A percentile compares a stretch with the other conserved stretches of the same genome.
phyloP scores from a whole-genome alignment of 176 grass and related monocot genomes.

The Aechmea fasciata region DNA sequence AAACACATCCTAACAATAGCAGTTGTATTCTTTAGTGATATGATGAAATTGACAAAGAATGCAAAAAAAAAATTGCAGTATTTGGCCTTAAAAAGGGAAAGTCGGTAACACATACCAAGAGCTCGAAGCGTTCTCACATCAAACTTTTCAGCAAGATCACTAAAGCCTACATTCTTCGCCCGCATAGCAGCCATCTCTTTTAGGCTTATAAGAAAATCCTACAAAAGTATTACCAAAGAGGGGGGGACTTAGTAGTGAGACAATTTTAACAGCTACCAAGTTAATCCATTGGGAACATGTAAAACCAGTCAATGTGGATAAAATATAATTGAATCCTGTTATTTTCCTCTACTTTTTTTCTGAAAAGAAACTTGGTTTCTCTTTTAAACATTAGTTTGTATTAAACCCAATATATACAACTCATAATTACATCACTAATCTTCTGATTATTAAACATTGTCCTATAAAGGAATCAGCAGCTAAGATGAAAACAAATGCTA shows the following conservation, averaged over 20 bases:
- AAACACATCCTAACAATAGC: too few species aligned
- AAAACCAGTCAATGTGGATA: background rate
- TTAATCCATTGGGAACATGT: background rate
- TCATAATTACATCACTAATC: too few species aligned
- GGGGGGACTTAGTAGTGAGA: background rate
- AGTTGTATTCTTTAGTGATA: background rate
- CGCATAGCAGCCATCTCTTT: constrained; percentile 28
- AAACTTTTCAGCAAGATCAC: constrained; percentile 32
- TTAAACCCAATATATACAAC: too few species aligned
- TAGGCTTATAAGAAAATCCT: constrained; percentile 50
- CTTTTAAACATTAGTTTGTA: too few species aligned
- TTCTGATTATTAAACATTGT: too few species aligned
- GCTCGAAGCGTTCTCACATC: constrained; percentile 37
- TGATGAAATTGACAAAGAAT: background rate
- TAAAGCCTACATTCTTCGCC: constrained; percentile 16
- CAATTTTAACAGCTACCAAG: background rate
- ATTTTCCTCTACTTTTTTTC: too few species aligned
- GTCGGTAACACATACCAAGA: constrained; percentile 32
- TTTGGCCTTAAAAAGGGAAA: constrained; percentile 4
- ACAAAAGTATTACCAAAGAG: background rate
- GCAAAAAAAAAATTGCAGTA: background rate
- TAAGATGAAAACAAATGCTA: too few species aligned
- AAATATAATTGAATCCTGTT: too few species aligned
- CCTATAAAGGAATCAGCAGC: too few species aligned
- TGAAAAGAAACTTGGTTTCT: too few species aligned